Evolutionary conservation across 305 asterid genomes (phyloP), one percentile per base, ranked within the genome.

Genomic region (Vinca major): DNA sequence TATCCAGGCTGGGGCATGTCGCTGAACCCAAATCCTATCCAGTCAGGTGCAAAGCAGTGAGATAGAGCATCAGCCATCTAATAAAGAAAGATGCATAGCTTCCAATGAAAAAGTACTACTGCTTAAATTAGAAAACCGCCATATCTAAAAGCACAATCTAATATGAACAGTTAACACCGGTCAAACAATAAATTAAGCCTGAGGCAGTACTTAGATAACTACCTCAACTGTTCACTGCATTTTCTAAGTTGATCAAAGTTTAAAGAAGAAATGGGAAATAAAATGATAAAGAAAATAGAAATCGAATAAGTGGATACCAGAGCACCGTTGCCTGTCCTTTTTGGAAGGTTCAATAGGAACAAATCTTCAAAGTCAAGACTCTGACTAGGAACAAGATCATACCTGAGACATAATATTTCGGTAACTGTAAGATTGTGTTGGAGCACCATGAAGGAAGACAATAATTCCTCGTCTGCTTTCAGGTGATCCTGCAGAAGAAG

Each of bases 351-450:
- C 19, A 40, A 16, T 43, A 67, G 47, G 2, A 36, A 36, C 58
- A 0, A 7, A 57, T 36, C 69, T 65, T 53, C 57, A 72, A 65
- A 66, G 33, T 45, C 11, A 37, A 41, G n/a, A n/a, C n/a, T n/a
- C n/a, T n/a, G n/a, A 71, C 63, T 63, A 78, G 66, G 48, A 55
- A 74, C 41, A 68, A 37, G 45, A 65, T 43, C 50, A 75, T 62
- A 92, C 98, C 98, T 89, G 91, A 75, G 98, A 83, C 96, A 92
- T 92, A 71, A 92, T 97, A 73, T 83, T 90, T 55, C 98, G 89
- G 75, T 92, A 92, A 79, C 98, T 89, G 80, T 79, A 92, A 39
- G 96, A 92, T 74, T 92, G 98, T 36, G 98, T 81, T 72, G 98
- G 98, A 79, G 98, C 97, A 55, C 98, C 98, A 71, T 92, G 97